Base-by-base conservation (phyloP, 345 rosid species). In the Physaria fendleri region DNA sequence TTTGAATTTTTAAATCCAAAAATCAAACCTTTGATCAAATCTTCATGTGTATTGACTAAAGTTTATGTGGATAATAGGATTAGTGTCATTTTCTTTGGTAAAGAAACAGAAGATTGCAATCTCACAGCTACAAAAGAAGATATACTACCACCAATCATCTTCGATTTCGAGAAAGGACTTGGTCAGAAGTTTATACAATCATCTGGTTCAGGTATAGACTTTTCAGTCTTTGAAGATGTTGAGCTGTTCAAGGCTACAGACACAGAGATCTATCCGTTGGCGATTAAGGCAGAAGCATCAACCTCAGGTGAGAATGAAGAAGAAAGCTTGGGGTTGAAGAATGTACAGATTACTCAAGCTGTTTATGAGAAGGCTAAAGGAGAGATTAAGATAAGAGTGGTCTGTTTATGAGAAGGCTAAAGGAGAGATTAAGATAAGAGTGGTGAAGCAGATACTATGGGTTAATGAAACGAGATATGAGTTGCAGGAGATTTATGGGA, bases 401-500 rank as follows among this genome's bases (percentile, higher is more conserved):
- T n/a, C n/a, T n/a, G n/a, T n/a, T n/a, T n/a, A n/a, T n/a, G n/a
- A n/a, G n/a, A n/a, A n/a, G n/a, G n/a, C n/a, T n/a, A n/a, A n/a
- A n/a, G n/a, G n/a, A 14, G 84, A 82, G 62, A 78, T 75, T 69
- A 60, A 70, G 54, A 78, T 80, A 2, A 72, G 75, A 70, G 93
- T 86, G 8, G 72, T 76, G 75, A 88, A 84, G 73, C 98, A 88
- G 75, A 82, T 86, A 45, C 74, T 92, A n/a, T 86, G 94, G 95
- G 90, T 86, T 57, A 76, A 77, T 51, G 69, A 74, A 7, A 66
- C 45, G 61, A 86, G 95, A 71, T 88, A 92, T 66, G 98, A 86
- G 77, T 66, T 93, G 74, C 97, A 93, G 55, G 97, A 89, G 77
- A 93, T 93, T 29, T 93, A 89, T 54, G 99, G 99, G 30, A 86